phyloP scores from a whole-genome alignment of 345 rosid genomes.

The Microthlaspi erraticum region DNA sequence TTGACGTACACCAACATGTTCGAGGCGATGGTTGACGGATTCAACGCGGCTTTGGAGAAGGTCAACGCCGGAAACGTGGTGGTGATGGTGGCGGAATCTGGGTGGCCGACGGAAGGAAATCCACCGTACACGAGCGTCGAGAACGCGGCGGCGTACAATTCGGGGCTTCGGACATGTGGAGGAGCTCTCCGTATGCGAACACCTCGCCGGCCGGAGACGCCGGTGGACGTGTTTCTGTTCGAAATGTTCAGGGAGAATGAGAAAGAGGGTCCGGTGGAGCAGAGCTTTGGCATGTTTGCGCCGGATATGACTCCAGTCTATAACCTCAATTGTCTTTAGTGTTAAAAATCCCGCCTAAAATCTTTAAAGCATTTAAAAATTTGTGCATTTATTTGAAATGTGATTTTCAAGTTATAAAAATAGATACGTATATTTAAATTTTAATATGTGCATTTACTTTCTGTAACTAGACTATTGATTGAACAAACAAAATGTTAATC shows the following conservation, averaged over 20 bases:
- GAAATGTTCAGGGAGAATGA: slow-evolving; percentile 43
- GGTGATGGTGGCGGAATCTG: slow-evolving; percentile 34
- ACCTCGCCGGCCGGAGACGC: slow-evolving; percentile 35
- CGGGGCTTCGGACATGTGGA: not conserved
- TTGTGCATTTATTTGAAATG: not conserved
- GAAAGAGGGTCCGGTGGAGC: slow-evolving; percentile 36
- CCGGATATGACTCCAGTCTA: slow-evolving; percentile 41
- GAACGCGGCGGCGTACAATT: slow-evolving; percentile 30
- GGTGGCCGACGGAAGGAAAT: slow-evolving; percentile 35
- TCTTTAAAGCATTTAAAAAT: not conserved
- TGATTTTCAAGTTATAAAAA: too few species aligned
- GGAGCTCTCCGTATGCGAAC: slow-evolving; percentile 14
- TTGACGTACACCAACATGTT: slow-evolving; percentile 45
- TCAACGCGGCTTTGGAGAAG: slow-evolving; percentile 40
- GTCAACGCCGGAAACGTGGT: slow-evolving; percentile 22
- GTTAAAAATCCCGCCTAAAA: not conserved
- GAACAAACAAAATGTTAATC: not conserved
- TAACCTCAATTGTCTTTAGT: not conserved
- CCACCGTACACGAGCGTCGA: slow-evolving; percentile 25
- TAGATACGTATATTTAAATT: not conserved
- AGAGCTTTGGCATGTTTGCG: slow-evolving; percentile 41
- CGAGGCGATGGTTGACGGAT: slow-evolving; percentile 48
- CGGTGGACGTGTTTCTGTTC: slow-evolving; percentile 30
- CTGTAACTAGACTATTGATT: too few species aligned
- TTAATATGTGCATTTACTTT: not conserved